Conservation (phyloP, 805 yeast species). For the Saturnispora dispora region DNA sequence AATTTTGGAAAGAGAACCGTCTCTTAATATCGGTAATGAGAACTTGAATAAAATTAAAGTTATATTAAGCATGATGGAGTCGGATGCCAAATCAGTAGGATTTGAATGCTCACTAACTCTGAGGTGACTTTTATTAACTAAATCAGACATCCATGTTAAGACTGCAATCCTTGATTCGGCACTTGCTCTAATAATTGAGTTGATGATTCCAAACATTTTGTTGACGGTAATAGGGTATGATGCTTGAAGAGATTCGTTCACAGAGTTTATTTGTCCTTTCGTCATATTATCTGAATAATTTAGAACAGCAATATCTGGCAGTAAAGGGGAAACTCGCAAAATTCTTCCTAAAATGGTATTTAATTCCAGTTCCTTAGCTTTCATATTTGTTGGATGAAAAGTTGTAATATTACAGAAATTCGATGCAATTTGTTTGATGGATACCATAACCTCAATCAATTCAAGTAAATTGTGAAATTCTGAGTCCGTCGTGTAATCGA, state of each 20-base stretch:
- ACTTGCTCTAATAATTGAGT: slow-evolving; percentile 70
- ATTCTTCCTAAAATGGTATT: slow-evolving; percentile 70
- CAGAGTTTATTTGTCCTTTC: slow-evolving; percentile 36
- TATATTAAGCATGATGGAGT: slow-evolving; percentile 76
- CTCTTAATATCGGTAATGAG: slow-evolving; percentile 72
- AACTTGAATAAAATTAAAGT: slow-evolving; percentile 57
- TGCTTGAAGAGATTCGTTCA: slow-evolving; percentile 51
- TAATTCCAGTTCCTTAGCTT: slow-evolving; percentile 48
- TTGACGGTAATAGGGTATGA: slow-evolving; percentile 54
- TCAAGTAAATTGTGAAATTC: slow-evolving; percentile 45
- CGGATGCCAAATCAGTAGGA: slow-evolving; percentile 54
- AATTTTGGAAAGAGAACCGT: slow-evolving; percentile 48
- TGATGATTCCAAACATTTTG: slow-evolving; percentile 58
- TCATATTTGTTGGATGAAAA: slow-evolving; percentile 39
- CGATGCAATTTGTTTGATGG: slow-evolving; percentile 53
- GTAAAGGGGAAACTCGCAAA: slow-evolving; percentile 65
- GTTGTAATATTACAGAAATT: slow-evolving; percentile 47
- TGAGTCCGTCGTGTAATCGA: slow-evolving; percentile 40
- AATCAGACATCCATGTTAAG: slow-evolving; percentile 58
- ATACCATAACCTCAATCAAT: slow-evolving; percentile 47
- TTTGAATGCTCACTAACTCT: slow-evolving; percentile 82
- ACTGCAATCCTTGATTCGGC: slow-evolving; percentile 52
- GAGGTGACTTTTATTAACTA: slow-evolving; percentile 76
- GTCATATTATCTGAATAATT: slow-evolving; percentile 34
- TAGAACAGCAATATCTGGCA: slow-evolving; percentile 37